A percentile compares a stretch with the other conserved stretches of the same genome.
Evolutionary conservation across 2,329 filamentous ascomycete species (phyloP).

Genomic region (Domatiomyces globalis): DNA sequence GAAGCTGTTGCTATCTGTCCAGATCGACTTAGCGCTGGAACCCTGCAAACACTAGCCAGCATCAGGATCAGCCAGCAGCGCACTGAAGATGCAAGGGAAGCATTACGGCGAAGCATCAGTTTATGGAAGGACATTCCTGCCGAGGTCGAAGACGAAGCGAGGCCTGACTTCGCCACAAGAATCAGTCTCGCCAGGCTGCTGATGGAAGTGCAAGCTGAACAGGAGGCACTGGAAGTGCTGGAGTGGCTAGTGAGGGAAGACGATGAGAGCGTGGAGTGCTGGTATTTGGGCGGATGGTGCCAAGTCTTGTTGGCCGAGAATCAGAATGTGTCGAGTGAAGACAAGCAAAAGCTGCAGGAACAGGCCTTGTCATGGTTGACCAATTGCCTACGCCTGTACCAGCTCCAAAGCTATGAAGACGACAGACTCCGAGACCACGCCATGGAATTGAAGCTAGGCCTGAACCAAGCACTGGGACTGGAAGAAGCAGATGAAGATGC

Average conservation of each 20-base stretch:
- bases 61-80: slow-evolving; percentile 80
- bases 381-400: slow-evolving; percentile 67
- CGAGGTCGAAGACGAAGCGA: slow-evolving; percentile 45
- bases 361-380: slow-evolving; percentile 59
- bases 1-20: slow-evolving; percentile 80
- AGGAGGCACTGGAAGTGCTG: slow-evolving; percentile 70
- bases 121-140: slow-evolving; percentile 70
- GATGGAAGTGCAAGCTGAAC: slow-evolving; percentile 79
- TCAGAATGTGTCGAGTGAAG: slow-evolving; percentile 26
- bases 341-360: slow-evolving; percentile 28
- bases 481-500: slow-evolving; percentile 38
- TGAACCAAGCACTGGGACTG: slow-evolving; percentile 51
- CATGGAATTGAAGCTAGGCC: slow-evolving; percentile 32
- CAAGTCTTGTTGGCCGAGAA: slow-evolving; percentile 52
- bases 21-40: slow-evolving; percentile 52
- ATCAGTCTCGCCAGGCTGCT: slow-evolving; percentile 73
- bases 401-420: slow-evolving; percentile 58
- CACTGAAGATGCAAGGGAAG: slow-evolving; percentile 62
- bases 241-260: slow-evolving; percentile 77
- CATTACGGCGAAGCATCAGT: slow-evolving; percentile 63
- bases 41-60: slow-evolving; percentile 89
- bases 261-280: slow-evolving; percentile 85
- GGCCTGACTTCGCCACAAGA: slow-evolving; percentile 75
- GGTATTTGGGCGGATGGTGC: slow-evolving; percentile 95
- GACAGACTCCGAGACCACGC: slow-evolving; percentile 32